A percentile compares a stretch with the other conserved stretches of the same genome.
Evolutionary conservation across 805 yeast genomes (phyloP).

Genomic region (Ogataea trehalophila): DNA sequence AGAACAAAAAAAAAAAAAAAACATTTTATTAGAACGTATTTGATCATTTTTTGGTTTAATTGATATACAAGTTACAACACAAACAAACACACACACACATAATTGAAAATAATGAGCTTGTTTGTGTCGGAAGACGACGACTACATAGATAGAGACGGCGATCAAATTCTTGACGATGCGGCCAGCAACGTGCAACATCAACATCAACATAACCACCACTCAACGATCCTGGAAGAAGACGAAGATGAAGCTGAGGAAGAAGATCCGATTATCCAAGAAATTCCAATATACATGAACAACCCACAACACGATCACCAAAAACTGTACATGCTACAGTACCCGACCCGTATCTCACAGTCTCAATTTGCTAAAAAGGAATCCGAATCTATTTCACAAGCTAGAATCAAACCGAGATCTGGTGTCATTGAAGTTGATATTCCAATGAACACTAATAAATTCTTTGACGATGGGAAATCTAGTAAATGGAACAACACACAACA

Average conservation of each 20-base stretch:
- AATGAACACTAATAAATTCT: constrained; percentile 60
- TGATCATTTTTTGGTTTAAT: no score
- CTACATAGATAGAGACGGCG: background rate
- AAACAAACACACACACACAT: background rate
- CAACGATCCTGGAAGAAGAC: constrained; percentile 5
- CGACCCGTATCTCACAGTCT: constrained; percentile 32
- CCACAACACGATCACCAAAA: background rate
- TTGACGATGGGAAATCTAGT: constrained; percentile 57
- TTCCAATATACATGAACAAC: constrained; percentile 40
- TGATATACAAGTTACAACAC: no score
- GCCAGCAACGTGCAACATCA: background rate
- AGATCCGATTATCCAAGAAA: constrained; percentile 57
- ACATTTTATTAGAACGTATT: no score
- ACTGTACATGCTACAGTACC: constrained; percentile 21
- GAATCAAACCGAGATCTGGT: constrained; percentile 56
- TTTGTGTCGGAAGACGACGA: constrained; percentile 34
- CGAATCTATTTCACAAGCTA: constrained; percentile 33
- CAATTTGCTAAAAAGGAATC: constrained; percentile 16
- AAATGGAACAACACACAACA: constrained; percentile 58
- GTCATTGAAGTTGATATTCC: constrained; percentile 76
- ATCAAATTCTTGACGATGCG: background rate
- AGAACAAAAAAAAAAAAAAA: no score
- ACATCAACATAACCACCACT: background rate
- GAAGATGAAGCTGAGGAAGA: constrained; percentile 34
- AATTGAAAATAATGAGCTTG: constrained; percentile 14